phyloP scores from a whole-genome alignment of 805 yeast species.

The Starmerella powellii region DNA sequence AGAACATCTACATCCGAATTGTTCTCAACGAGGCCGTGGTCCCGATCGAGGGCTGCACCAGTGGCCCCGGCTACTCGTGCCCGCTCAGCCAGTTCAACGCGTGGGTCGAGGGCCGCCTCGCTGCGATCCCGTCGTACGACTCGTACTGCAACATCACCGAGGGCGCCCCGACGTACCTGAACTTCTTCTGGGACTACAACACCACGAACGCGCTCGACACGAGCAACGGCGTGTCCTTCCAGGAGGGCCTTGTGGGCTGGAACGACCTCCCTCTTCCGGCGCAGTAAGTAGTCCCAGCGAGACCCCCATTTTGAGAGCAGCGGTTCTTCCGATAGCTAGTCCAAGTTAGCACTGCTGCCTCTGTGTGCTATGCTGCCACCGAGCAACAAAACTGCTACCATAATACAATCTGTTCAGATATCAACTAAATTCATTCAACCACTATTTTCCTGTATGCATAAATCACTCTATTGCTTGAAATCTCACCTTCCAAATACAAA shows the following conservation, averaged over 20 bases:
- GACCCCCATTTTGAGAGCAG: too few species aligned
- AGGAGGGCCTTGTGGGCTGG: conserved; percentile 14
- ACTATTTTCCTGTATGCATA: too few species aligned
- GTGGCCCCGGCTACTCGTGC: conserved; percentile 44
- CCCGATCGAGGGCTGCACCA: conserved; percentile 38
- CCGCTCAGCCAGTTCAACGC: conserved; percentile 25
- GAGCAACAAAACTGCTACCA: too few species aligned
- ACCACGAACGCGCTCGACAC: conserved; percentile 16
- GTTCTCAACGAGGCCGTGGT: conserved; percentile 44
- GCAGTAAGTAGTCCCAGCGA: too few species aligned
- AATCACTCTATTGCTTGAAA: too few species aligned
- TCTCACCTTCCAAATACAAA: too few species aligned
- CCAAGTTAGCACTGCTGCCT: too few species aligned
- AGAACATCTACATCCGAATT: conserved; percentile 36
- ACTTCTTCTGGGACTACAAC: conserved; percentile 25
- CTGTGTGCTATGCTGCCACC: too few species aligned
- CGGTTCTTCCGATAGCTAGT: too few species aligned
- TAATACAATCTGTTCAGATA: too few species aligned
- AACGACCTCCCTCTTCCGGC: conserved; percentile 10
- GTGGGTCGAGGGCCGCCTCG: conserved; percentile 13
- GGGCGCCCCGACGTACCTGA: conserved; percentile 19
- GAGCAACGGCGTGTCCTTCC: conserved; percentile 11
- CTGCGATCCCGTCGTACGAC: conserved; percentile 9
- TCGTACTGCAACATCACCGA: conserved; percentile 14
- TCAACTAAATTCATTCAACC: too few species aligned